These are phyloP conservation scores for Aspergillus kassunensis DNA, from an alignment of 495 filamentous ascomycete species.

Conservation along the genomic window DNA sequence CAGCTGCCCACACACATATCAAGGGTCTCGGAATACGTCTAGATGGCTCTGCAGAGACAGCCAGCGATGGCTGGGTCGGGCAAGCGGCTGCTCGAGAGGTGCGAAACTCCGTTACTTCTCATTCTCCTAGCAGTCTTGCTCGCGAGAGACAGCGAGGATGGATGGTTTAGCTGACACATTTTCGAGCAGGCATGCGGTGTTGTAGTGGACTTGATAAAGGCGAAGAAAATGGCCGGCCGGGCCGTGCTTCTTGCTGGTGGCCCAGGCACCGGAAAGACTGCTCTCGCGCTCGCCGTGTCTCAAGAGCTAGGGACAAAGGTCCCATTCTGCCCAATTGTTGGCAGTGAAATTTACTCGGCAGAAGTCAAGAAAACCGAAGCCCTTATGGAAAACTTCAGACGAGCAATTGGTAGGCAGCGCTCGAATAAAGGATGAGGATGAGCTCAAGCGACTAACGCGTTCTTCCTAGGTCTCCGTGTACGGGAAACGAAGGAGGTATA, in stretches of 20 bases:
- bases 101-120: slow-evolving; percentile 3
- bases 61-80: slow-evolving; percentile 80
- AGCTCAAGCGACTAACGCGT: slow-evolving; percentile 16
- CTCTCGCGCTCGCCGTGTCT: slow-evolving; percentile 86
- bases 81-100: slow-evolving; percentile 86
- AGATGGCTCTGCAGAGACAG: slow-evolving; percentile 76
- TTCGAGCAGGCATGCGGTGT: slow-evolving; percentile 77
- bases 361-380: slow-evolving; percentile 99
- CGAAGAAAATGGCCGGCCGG: slow-evolving; percentile 94
- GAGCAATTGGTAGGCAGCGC: slow-evolving; percentile 70
- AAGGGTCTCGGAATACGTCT: slow-evolving; percentile 80
- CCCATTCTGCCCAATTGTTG: slow-evolving; percentile 94
- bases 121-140: background rate
- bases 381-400: slow-evolving; percentile 96
- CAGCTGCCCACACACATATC: slow-evolving; percentile 95
- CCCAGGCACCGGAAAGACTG: slow-evolving; percentile 95
- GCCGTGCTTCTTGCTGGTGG: slow-evolving; percentile 89
- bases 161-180: slow-evolving; percentile 10
- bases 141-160: background rate
- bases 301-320: slow-evolving; percentile 97
- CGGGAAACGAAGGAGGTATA: slow-evolving; percentile 98
- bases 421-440: background rate
- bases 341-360: slow-evolving; percentile 92
- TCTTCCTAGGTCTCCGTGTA: slow-evolving; percentile 65
- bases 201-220: slow-evolving; percentile 88